Conservation (phyloP, 2,329 filamentous ascomycete genomes). For the Trichoderma citrinoviride region DNA sequence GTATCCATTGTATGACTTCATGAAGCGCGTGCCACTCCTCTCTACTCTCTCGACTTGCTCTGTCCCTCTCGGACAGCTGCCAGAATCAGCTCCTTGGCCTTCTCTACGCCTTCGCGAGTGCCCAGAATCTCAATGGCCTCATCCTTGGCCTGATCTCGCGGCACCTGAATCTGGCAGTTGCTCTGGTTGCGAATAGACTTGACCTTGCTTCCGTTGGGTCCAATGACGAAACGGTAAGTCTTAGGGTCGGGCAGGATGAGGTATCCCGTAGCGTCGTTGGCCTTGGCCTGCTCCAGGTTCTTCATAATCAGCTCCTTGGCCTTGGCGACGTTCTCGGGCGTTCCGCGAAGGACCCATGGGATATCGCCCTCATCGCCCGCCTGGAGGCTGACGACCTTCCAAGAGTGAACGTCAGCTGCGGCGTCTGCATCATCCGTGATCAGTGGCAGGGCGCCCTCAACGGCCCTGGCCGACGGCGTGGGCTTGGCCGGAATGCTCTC, state of each 20-base stretch:
- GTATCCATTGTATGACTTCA: not conserved
- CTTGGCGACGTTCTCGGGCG: conserved; percentile 74
- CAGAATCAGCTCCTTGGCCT: conserved; percentile 85
- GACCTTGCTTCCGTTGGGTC: conserved; percentile 84
- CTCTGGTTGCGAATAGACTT: conserved; percentile 91
- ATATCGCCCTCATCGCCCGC: conserved; percentile 68
- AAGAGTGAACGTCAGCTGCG: conserved; percentile 69
- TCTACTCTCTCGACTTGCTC: conserved; percentile 35
- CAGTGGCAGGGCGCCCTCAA: conserved; percentile 69
- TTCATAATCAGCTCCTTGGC: conserved; percentile 72
- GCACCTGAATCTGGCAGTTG: conserved; percentile 90
- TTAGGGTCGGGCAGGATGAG: conserved; percentile 85
- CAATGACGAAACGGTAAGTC: conserved; percentile 88
- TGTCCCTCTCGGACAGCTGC: conserved; percentile 69
- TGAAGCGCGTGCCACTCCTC: not conserved
- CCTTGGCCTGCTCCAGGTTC: conserved; percentile 68
- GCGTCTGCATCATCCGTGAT: conserved; percentile 82
- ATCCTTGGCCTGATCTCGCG: conserved; percentile 67
- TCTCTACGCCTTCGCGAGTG: conserved; percentile 73
- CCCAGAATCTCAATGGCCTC: conserved; percentile 93
- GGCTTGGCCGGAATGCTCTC: conserved; percentile 72
- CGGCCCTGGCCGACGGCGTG: conserved; percentile 52
- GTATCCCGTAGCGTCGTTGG: conserved; percentile 75
- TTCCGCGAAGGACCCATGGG: conserved; percentile 85
- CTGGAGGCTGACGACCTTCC: conserved; percentile 69